Evolutionary conservation across 2,329 filamentous ascomycete species (phyloP).

Genomic region (Xylariaceae sp.): DNA sequence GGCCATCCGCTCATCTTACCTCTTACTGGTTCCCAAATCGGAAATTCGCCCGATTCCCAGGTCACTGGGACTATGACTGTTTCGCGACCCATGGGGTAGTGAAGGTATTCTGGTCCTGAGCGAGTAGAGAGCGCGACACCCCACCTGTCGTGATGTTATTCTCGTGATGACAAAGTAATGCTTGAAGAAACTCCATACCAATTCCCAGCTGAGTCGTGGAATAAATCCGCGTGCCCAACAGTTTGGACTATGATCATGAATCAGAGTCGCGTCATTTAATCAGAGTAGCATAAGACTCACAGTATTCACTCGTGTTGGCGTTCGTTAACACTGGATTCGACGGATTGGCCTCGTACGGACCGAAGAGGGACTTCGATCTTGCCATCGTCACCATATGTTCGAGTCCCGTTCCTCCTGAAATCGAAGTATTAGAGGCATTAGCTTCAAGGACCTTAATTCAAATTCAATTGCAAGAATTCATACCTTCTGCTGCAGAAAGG

Average conservation of each 20-base stretch:
- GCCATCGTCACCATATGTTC: slow-evolving; percentile 50
- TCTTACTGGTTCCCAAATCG: slow-evolving; percentile 34
- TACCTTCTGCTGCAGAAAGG: slow-evolving; percentile 50
- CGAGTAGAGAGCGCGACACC: slow-evolving; percentile 40
- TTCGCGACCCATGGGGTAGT: slow-evolving; percentile 45
- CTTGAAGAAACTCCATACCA: slow-evolving; percentile 28
- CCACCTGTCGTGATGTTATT: slow-evolving; percentile 32
- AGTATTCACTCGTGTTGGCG: slow-evolving; percentile 42
- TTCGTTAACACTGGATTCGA: slow-evolving; percentile 47
- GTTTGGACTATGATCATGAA: slow-evolving; percentile 41
- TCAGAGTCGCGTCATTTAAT: not conserved
- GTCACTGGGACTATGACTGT: slow-evolving; percentile 39
- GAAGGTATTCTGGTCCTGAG: slow-evolving; percentile 36
- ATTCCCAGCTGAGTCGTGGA: slow-evolving; percentile 44
- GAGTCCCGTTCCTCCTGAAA: slow-evolving; percentile 44
- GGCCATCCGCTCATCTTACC: slow-evolving; percentile 37
- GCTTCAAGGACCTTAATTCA: not conserved
- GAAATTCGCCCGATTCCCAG: slow-evolving; percentile 36
- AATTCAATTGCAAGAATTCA: not conserved
- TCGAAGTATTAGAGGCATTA: not conserved
- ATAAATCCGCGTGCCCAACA: slow-evolving; percentile 56
- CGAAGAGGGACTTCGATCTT: slow-evolving; percentile 39
- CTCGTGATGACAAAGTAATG: not conserved
- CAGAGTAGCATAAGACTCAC: slow-evolving; percentile 19
- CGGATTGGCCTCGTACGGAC: slow-evolving; percentile 43